Percentiles rank a stretch among this genome's conserved stretches.
phyloP scores from a whole-genome alignment of 495 filamentous ascomycete species.

The Rusavskia elegans region DNA sequence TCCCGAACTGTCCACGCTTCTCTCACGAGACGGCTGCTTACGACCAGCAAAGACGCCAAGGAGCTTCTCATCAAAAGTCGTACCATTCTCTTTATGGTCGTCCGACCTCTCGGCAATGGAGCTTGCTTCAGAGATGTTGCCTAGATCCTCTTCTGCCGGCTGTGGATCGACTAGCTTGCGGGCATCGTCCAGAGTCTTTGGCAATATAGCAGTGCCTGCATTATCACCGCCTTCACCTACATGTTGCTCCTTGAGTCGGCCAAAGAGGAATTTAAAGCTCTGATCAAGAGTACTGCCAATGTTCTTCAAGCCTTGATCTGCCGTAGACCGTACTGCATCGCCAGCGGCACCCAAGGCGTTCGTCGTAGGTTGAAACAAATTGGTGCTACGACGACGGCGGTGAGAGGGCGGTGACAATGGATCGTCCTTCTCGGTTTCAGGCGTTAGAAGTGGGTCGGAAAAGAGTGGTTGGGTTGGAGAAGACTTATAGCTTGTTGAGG shows the following conservation, averaged over 20 bases:
- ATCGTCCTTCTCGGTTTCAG: conserved; percentile 22
- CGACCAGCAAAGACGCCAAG: conserved; percentile 47
- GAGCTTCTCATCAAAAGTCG: conserved; percentile 32
- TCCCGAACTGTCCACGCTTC: conserved; percentile 60
- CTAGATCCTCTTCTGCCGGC: conserved; percentile 35
- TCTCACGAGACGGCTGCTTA: conserved; percentile 42
- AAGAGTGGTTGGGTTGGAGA: conserved; percentile 2
- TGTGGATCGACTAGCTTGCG: conserved; percentile 68
- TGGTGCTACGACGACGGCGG: conserved; percentile 52
- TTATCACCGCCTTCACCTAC: conserved; percentile 27
- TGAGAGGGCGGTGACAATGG: conserved; percentile 27
- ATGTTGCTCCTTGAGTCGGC: conserved; percentile 57
- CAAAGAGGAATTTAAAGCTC: conserved; percentile 87
- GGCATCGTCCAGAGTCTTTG: conserved; percentile 84
- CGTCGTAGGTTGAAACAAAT: conserved; percentile 68
- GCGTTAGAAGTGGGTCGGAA: conserved; percentile 14
- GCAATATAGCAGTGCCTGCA: conserved; percentile 36
- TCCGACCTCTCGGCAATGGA: conserved; percentile 8
- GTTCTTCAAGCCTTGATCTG: conserved; percentile 79
- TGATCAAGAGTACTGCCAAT: conserved; percentile 70
- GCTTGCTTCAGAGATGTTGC: conserved; percentile 24
- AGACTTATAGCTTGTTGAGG: background rate
- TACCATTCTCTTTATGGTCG: conserved; percentile 13
- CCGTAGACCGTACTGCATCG: conserved; percentile 68
- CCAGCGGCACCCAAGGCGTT: conserved; percentile 67